Base-by-base conservation (phyloP, 225 moss, liverwort and hornwort genomes). In the Bryoerythrophyllum caledonicum region DNA sequence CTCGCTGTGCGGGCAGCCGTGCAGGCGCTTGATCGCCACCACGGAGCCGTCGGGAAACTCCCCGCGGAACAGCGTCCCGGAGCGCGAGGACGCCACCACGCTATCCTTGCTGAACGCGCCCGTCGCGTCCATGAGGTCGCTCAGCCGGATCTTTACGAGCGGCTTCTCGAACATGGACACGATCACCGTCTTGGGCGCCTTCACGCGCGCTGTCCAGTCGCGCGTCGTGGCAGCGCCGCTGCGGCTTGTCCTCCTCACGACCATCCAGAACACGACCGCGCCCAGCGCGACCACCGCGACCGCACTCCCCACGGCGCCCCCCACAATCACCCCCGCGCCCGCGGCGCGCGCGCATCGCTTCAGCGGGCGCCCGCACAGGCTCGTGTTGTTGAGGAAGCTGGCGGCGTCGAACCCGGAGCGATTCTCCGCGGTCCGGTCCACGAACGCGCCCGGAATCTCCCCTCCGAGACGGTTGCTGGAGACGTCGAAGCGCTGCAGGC, bases 391-490 rank as follows among this genome's bases (percentile, higher is more conserved):
- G 15, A 79, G 38, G 60, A 83, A 96, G 20, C 78, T 79, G 35
- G 58, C 46, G 4, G 83, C 78, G 5, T 89, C 83, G 34, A 90
- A 91, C 1, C 90, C 84, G 41, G 81, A 83, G 2, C 72, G 73
- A 53, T 76, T 79, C 72, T 81, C 86, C 41, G 74, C 76, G 23
- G 68, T 63, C 4, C 88, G 66, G 67, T 88, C 79, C 5, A 86
- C 77, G 13, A 94, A 80, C 2, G 58, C 25, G 1, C 3, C 43
- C 3, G 94, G 94, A 46, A 94, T 92, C 12, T 67, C 10, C 0
- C 96, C 96, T 13, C 76, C 79, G 1, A 96, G 81, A 25, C 78
- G 72, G 65, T 96, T 96, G 85, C 87, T 87, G 14, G 92, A 88
- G 2, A 96, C 94, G 49, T 96, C 85, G 26, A 96, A 87, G 19